Evolutionary conservation across 164 flowering plant species (phyloP), one percentile per base, ranked within the genome.

Genomic region (Vitis riparia): DNA sequence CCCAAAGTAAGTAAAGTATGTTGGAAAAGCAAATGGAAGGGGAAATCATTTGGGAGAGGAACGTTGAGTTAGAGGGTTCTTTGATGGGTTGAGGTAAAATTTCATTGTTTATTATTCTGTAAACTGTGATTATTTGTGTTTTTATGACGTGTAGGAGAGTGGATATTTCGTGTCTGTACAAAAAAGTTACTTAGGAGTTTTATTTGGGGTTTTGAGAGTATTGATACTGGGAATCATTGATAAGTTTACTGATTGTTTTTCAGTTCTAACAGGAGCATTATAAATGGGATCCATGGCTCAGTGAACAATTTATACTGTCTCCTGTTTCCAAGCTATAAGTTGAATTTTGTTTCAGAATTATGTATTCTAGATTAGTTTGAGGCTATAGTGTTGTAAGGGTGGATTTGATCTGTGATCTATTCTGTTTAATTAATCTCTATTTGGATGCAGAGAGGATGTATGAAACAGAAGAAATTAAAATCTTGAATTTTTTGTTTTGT

Each of bases 141-240:
- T 23, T 37, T 37, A 37, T 3, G 44, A 37, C 44, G 44, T 37
- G 44, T 37, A 37, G 7, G 44, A 37, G 5, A 37, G 44, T 37
- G 5, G 44, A 37, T 37, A 37, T 37, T 37, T 37, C 7, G 44
- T 37, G 44, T 37, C 44, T 37, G 44, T 37, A 37, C 7, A 37
- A 37, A 3, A 3, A 61, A 37, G 29, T 61, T 32, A 13, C 44
- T 14, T 9, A 9, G 64, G 9, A 13, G 64, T 14, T 61, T n/a
- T 61, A 44, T 5, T 32, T 61, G 44, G 19, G 49, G 64, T 61
- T 61, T 61, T 61, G 49, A 15, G 64, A 49, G 44, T 37, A 37
- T 3, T 37, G 44, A 6, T 37, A 37, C 44, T 37, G 44, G 44
- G 44, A 37, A 37, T 3, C 7, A 6, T 37, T 3, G 44, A 37